Base-by-base conservation (phyloP, 139 green algal species). In the Limnomonas spitsbergensis region DNA sequence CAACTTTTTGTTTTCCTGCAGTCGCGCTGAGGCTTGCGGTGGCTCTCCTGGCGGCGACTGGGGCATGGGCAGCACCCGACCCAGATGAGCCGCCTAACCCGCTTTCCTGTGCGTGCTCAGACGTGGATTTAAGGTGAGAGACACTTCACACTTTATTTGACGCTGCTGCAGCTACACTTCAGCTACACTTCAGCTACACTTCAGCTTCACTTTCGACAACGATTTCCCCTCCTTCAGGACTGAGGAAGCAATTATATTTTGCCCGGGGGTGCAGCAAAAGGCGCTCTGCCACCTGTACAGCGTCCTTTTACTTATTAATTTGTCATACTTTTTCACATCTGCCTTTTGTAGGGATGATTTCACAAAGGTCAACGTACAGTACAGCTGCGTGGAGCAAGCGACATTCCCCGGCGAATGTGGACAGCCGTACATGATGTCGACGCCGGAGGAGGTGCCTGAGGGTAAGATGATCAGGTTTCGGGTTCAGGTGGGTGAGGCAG, bases 331-430 rank as follows among this genome's bases (percentile, higher is more conserved):
- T n/a, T n/a, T n/a, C n/a, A n/a, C n/a, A n/a, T n/a, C n/a, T n/a
- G n/a, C n/a, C n/a, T n/a, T n/a, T n/a, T n/a, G 20, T 20, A 61
- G 47, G 47, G 47, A 61, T 61, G 47, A 61, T 61, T 61, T 61
- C 47, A 61, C 47, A 20, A 61, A 61, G 20, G 47, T 61, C 14
- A 61, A 61, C 20, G 47, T 61, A 20, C 14, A 14, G 20, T 61
- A 61, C 20, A 29, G 14, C 20, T 61, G 47, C 47, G 14, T 14
- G 47, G 47, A 61, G 47, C 47, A 61, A 20, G 14, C 47, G 20
- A 20, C 14, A 14, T 61, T 61, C 47, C 47, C 20, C 20, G 47
- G 47, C 14, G 47, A 29, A 20, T 61, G 47, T 20, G 20, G 20
- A 14, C 47, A 61, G 20, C 20, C 47, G 14, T 61, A 29, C 20